Evolutionary conservation across 208 protist genomes (phyloP), one percentile per base, ranked within the genome.

Genomic region (Leishmania mexicana): DNA sequence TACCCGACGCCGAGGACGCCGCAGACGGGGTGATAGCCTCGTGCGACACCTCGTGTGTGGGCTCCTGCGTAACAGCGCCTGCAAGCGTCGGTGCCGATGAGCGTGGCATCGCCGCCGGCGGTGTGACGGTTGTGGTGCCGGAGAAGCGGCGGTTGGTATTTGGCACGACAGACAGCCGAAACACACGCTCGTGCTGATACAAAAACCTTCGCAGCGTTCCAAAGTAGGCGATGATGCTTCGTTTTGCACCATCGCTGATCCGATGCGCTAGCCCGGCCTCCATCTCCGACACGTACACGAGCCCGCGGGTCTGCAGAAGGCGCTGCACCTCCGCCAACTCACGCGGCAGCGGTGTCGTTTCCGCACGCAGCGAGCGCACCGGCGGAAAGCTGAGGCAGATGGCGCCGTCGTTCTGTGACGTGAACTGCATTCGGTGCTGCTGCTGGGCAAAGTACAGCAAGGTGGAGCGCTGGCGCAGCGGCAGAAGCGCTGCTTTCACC

Each of bases 391-490:
- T 31, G 35, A 79, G 74, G 71, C 77, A 71, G 7, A 92, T 75
- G 5, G 35, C 85, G 8, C 88, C 88, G 67, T 86, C 91, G 1
- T 83, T 79, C 24, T 84, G 75, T 49, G 89, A 82, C 19, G 91
- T 84, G 76, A 93, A 94, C 51, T 89, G 74, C 49, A 93, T 88
- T 19, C 73, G 78, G 47, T 94, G 91, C 84, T 93, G 89, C 84
- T 84, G 85, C 82, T 94, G 91, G 28, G 89, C 87, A 86, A 94
- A 94, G 83, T 85, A 94, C 53, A 94, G 76, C 7, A 94, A 75
- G 4, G 87, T 88, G 72, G 81, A 73, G 67, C 87, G 85, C 62
- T 83, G 54, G 5, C 47, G 42, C 65, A 84, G 83, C 31, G 87
- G 89, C 15, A 83, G 60, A 35, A 92, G 81, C 17, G 79, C 81